Conservation (phyloP, 306 rosid genomes). For the Quercus suber region DNA sequence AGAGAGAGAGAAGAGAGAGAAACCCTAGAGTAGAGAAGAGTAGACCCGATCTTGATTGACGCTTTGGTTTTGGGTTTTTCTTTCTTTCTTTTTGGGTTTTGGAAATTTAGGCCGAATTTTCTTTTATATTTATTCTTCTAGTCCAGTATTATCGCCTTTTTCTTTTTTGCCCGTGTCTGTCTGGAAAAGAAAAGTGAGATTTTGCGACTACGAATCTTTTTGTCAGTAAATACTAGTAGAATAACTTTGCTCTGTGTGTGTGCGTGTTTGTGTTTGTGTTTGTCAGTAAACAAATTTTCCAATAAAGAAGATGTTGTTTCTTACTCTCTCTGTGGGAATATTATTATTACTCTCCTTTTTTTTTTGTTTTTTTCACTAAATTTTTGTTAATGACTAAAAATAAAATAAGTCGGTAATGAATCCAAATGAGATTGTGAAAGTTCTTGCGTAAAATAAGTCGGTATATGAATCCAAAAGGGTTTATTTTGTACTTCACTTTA, state of each 20-base stretch:
- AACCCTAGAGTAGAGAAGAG: constrained; percentile 23
- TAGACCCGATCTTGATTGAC: constrained; percentile 24
- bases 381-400: too few species aligned
- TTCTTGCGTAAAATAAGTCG: too few species aligned
- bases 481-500: too few species aligned
- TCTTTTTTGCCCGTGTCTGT: neutral
- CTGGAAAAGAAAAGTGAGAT: constrained; percentile 20
- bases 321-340: too few species aligned
- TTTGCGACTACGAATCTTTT: constrained; percentile 19
- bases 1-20: neutral
- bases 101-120: neutral
- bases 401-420: too few species aligned
- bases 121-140: neutral
- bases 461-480: too few species aligned
- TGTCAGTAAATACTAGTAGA: neutral
- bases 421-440: too few species aligned
- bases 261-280: too few species aligned
- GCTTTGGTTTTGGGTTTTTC: neutral
- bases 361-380: too few species aligned
- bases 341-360: too few species aligned
- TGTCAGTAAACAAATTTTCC: too few species aligned
- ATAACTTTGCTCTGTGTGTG: neutral
- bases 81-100: neutral
- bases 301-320: too few species aligned
- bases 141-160: neutral